Percentiles rank a stretch among this genome's conserved stretches.
phyloP scores from a whole-genome alignment of 768 basidiomycete species.

The Coprinellus aureogranulatus region DNA sequence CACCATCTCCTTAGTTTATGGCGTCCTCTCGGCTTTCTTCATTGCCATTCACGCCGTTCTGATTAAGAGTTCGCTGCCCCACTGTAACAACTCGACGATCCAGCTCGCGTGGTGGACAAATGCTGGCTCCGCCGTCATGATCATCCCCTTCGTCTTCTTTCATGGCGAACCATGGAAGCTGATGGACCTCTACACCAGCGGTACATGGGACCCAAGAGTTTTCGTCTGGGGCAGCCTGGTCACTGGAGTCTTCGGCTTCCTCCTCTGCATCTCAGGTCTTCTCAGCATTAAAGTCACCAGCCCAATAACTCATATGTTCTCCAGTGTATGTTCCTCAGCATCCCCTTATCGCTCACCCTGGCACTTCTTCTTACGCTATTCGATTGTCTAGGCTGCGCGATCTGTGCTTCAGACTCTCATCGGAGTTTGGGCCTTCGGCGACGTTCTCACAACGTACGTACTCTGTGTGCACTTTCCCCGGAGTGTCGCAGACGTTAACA shows the following conservation, averaged over 20 bases:
- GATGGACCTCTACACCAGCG: slow-evolving; percentile 32
- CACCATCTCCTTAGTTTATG: slow-evolving; percentile 62
- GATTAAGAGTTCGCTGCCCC: slow-evolving; percentile 66
- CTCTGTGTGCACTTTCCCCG: background rate
- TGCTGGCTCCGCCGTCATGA: slow-evolving; percentile 59
- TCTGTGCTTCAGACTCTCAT: slow-evolving; percentile 82
- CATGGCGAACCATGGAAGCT: slow-evolving; percentile 51
- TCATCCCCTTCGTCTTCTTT: slow-evolving; percentile 62
- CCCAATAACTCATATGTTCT: slow-evolving; percentile 85
- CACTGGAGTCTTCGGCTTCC: slow-evolving; percentile 78
- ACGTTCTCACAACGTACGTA: slow-evolving; percentile 69
- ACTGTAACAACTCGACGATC: slow-evolving; percentile 69
- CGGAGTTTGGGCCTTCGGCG: slow-evolving; percentile 74
- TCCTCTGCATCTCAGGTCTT: slow-evolving; percentile 75
- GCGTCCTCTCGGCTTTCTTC: slow-evolving; percentile 68
- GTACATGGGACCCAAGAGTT: slow-evolving; percentile 47
- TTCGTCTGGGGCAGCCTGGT: slow-evolving; percentile 66
- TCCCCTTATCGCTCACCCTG: slow-evolving; percentile 4
- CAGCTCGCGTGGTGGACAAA: slow-evolving; percentile 81
- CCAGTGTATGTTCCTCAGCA: slow-evolving; percentile 61
- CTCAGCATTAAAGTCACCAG: slow-evolving; percentile 81
- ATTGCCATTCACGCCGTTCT: slow-evolving; percentile 75
- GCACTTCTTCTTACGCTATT: slow-evolving; percentile 2
- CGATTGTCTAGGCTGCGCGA: slow-evolving; percentile 57
- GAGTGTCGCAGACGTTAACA: background rate